These are phyloP conservation scores for Stropharia rugosoannulata DNA, from an alignment of 768 basidiomycete genomes.

Conservation along the genomic window DNA sequence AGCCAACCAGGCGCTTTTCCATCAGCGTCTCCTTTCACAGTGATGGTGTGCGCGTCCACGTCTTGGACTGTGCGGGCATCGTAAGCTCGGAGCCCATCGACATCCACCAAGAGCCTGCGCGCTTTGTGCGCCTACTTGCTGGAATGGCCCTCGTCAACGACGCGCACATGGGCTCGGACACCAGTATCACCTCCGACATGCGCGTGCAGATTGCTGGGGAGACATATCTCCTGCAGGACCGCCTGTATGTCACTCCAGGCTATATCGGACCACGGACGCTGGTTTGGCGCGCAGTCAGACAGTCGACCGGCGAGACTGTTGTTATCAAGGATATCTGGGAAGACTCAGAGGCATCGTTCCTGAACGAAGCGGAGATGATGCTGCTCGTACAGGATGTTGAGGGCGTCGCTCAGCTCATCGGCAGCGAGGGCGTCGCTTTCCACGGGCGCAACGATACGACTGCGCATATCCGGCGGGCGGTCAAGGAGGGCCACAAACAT, in stretches of 20 bases:
- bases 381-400: neutral
- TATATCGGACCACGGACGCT: neutral
- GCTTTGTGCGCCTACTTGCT: constrained; percentile 1
- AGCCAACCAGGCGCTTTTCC: constrained; percentile 1
- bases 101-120: neutral
- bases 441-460: neutral
- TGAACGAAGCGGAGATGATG: neutral
- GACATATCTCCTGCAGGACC: neutral
- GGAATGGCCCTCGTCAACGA: neutral
- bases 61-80: constrained; percentile 3
- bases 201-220: neutral
- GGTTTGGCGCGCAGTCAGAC: neutral
- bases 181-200: neutral
- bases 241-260: neutral
- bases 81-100: constrained; percentile 1
- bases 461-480: neutral
- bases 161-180: neutral
- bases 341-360: neutral
- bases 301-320: neutral
- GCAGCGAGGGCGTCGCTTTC: neutral
- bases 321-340: constrained; percentile 6
- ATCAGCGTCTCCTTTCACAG: constrained; percentile 1
- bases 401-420: neutral
- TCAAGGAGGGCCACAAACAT: neutral
- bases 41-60: neutral